Evolutionary conservation across 2,329 filamentous ascomycete species (phyloP), one percentile per base, ranked within the genome.

Genomic region (Aschersonia sp.): DNA sequence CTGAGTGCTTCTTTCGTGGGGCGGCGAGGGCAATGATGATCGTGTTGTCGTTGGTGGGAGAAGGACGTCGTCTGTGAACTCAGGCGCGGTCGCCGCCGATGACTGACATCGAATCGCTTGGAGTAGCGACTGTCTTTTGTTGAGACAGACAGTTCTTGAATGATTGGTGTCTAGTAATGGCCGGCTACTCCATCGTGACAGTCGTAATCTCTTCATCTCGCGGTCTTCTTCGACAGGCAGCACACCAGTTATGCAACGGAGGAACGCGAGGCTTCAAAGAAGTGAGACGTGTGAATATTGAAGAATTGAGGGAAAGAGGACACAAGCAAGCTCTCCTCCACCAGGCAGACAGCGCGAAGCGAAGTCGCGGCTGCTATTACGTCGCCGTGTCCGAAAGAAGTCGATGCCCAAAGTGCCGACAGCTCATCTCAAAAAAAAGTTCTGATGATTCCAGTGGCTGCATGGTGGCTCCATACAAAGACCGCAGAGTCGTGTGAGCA

Each of bases 21-120:
- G 77, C 55, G 88, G 87, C 58, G 87, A 91, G 47, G 86, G 84
- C 53, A 83, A 72, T 52, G 62, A 60, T 51, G 57, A 55, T 31
- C 55, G 54, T 31, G 51, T 51, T 47, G 45, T 44, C 38, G 53
- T 46, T n/a, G 59, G 51, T 40, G 55, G 50, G 50, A 49, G 43
- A 41, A 49, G 28, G 43, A 50, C 32, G 29, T 52, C 50, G 48
- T 57, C 50, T 46, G 56, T 50, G 28, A 53, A 35, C 50, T 56
- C 51, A 6, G 56, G 47, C 46, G 53, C 50, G 43, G 55, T 53
- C 30, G 57, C 52, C 9, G 58, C 61, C n/a, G 58, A 62, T 20
- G 67, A 68, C 51, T 68, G 63, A 51, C 55, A 58, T 45, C 61
- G 57, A 32, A 49, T 44, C 43, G 56, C 47, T 43, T 48, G 48